Evolutionary conservation across 2,329 filamentous ascomycete species (phyloP).

Genomic region (Cryphonectria japonica): DNA sequence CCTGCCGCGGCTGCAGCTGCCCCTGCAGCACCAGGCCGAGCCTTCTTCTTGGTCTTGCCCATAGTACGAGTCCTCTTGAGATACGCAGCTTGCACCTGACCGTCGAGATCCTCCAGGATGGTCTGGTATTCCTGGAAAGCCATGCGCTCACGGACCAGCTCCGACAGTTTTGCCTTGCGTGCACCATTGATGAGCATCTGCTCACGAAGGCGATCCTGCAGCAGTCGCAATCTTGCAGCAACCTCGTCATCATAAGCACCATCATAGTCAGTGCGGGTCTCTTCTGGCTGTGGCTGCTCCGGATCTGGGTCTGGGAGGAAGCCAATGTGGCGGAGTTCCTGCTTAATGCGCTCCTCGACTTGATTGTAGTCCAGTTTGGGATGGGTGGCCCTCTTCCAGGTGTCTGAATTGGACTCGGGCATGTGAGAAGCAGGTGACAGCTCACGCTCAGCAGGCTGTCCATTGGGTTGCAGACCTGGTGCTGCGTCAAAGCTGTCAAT

Average conservation of each 20-base stretch:
- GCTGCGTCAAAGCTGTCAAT: conserved; percentile 51
- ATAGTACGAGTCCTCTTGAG: conserved; percentile 93
- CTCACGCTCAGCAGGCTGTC: conserved; percentile 38
- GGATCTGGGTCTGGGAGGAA: conserved; percentile 64
- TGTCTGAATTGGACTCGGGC: conserved; percentile 73
- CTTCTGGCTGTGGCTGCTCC: conserved; percentile 24
- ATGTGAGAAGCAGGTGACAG: conserved; percentile 77
- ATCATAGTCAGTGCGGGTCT: conserved; percentile 71
- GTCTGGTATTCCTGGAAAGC: conserved; percentile 96
- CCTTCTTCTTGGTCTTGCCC: conserved; percentile 91
- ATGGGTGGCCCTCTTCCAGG: conserved; percentile 78
- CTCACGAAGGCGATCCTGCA: conserved; percentile 81
- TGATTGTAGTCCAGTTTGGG: conserved; percentile 81
- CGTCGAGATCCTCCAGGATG: conserved; percentile 94
- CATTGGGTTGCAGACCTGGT: conserved; percentile 25
- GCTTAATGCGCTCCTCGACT: conserved; percentile 87
- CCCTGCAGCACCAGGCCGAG: conserved; percentile 73
- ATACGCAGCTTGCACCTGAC: conserved; percentile 92
- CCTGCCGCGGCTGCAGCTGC: conserved; percentile 60
- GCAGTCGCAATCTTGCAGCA: conserved; percentile 80
- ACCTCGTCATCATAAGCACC: conserved; percentile 93
- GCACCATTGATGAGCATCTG: conserved; percentile 88
- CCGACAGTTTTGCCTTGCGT: conserved; percentile 82
- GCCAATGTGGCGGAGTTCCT: conserved; percentile 88
- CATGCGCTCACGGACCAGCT: conserved; percentile 89